These are phyloP conservation scores for Laetiporus sulphureus DNA, from an alignment of 1,284 basidiomycete species.

Conservation along the genomic window DNA sequence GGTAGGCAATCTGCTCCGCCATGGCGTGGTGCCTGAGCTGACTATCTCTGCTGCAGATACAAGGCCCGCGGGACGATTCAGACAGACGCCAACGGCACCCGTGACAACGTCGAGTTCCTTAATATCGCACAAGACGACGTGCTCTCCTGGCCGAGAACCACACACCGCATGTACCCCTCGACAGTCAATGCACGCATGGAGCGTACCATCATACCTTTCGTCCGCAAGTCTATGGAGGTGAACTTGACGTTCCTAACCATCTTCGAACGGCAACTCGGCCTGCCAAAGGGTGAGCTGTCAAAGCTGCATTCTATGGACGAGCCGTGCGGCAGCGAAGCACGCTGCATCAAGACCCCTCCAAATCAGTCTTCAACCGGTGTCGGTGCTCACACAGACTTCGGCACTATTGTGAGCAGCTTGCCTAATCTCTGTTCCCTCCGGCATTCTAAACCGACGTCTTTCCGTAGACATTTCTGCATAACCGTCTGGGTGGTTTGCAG, in stretches of 20 bases:
- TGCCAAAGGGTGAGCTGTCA: slow-evolving; percentile 44
- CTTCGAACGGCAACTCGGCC: slow-evolving; percentile 50
- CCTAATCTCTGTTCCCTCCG: slow-evolving; percentile 6
- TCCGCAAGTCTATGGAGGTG: slow-evolving; percentile 49
- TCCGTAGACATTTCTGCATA: slow-evolving; percentile 25
- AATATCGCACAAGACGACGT: slow-evolving; percentile 65
- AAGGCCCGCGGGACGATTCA: slow-evolving; percentile 58
- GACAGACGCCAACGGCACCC: slow-evolving; percentile 51
- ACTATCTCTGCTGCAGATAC: slow-evolving; percentile 36
- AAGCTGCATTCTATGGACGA: slow-evolving; percentile 40
- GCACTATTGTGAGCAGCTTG: slow-evolving; percentile 33
- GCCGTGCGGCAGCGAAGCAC: slow-evolving; percentile 52
- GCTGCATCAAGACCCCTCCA: slow-evolving; percentile 48
- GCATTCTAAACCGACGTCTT: background rate
- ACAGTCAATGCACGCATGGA: slow-evolving; percentile 46
- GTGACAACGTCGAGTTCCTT: slow-evolving; percentile 58
- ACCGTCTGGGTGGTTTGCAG: slow-evolving; percentile 38
- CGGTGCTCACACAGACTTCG: slow-evolving; percentile 35
- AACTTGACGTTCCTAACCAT: slow-evolving; percentile 47
- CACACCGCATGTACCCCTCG: slow-evolving; percentile 47
- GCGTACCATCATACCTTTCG: slow-evolving; percentile 46
- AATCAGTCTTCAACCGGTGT: slow-evolving; percentile 24
- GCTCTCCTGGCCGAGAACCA: slow-evolving; percentile 44
- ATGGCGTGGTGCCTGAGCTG: background rate
- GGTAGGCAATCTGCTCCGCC: slow-evolving; percentile 27